Percentiles rank a stretch among this genome's conserved stretches.
Evolutionary conservation across 2,329 filamentous ascomycete genomes (phyloP).

Genomic region (Calonectria pteridis): DNA sequence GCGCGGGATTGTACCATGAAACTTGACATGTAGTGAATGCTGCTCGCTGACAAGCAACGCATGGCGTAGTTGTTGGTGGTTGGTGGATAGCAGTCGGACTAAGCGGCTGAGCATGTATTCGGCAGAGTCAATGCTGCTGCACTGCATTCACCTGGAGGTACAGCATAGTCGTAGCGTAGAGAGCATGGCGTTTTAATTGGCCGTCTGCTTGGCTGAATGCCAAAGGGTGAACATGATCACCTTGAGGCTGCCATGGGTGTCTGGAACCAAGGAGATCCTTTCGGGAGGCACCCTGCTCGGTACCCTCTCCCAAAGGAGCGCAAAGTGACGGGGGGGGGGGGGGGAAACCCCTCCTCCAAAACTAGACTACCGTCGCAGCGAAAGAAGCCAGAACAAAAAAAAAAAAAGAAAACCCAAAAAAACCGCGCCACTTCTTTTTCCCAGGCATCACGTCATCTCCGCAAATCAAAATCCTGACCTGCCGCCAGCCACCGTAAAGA

Average conservation of each 20-base stretch:
- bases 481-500: slow-evolving; percentile 42
- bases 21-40: slow-evolving; percentile 5
- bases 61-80: slow-evolving; percentile 10
- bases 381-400: slow-evolving; percentile 8
- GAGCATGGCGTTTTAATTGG: slow-evolving; percentile 2
- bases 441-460: slow-evolving; percentile 46
- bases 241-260: background rate
- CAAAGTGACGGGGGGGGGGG: background rate
- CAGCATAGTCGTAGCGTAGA: background rate
- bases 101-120: background rate
- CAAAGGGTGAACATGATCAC: background rate
- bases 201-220: background rate
- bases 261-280: slow-evolving; percentile 6
- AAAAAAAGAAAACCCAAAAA: slow-evolving; percentile 21
- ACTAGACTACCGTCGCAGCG: slow-evolving; percentile 15
- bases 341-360: slow-evolving; percentile 14
- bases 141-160: background rate
- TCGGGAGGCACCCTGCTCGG: slow-evolving; percentile 2
- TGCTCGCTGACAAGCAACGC: background rate
- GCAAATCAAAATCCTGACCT: slow-evolving; percentile 47
- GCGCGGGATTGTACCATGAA: slow-evolving; percentile 1
- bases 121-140: background rate
- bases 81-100: background rate
- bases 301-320: background rate
- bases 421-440: slow-evolving; percentile 34